These are phyloP conservation scores for Neopestalotiopsis sp. DNA, from an alignment of 2,329 filamentous ascomycete genomes.

Conservation along the genomic window DNA sequence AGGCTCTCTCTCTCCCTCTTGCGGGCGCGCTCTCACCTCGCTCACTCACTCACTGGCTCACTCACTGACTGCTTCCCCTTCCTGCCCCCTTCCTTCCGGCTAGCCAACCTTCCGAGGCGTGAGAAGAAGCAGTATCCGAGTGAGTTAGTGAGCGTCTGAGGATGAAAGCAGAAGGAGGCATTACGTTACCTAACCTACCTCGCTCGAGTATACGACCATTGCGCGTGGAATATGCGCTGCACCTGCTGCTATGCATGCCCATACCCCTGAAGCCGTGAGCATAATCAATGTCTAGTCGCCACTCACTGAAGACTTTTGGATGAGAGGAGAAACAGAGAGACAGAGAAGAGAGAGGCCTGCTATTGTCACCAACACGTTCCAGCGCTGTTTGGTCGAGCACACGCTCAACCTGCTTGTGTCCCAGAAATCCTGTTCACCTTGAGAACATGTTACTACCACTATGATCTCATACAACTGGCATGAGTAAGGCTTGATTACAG, in stretches of 20 bases:
- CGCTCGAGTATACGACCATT: neutral
- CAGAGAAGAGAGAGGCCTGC: neutral
- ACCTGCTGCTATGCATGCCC: neutral
- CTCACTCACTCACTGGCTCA: neutral
- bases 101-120: neutral
- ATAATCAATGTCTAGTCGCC: neutral
- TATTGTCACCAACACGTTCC: neutral
- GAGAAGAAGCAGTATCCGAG: neutral
- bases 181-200: neutral
- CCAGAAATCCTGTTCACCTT: neutral
- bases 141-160: neutral
- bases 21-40: no score
- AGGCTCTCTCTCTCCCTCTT: neutral
- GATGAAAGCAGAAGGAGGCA: neutral
- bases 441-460: neutral
- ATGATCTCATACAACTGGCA: slow-evolving; percentile 1
- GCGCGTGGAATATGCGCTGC: neutral
- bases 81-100: neutral
- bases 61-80: neutral
- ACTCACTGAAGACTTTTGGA: neutral
- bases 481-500: neutral
- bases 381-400: neutral
- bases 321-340: neutral
- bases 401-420: neutral
- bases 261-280: neutral